These are phyloP conservation scores for Skeletonema grethae DNA, from an alignment of 108 stramenopile genomes.

Conservation along the genomic window DNA sequence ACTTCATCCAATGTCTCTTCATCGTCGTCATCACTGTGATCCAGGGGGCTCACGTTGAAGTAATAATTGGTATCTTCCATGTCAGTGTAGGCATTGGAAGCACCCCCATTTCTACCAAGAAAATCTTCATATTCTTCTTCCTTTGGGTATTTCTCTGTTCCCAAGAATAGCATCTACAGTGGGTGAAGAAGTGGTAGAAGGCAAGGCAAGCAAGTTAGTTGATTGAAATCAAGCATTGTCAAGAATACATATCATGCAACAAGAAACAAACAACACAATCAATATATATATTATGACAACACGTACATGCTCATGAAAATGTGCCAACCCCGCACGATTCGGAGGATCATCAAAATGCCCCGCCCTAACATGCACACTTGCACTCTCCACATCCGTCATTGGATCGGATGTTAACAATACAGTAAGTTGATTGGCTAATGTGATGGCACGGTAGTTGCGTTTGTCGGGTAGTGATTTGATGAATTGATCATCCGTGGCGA, in stretches of 20 bases:
- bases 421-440: conserved; percentile 68
- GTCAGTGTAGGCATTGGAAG: conserved; percentile 95
- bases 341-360: conserved; percentile 81
- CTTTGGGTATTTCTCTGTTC: conserved; percentile 92
- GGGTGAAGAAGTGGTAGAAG: not conserved
- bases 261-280: not conserved
- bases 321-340: conserved; percentile 65
- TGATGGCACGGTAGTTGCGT: conserved; percentile 65
- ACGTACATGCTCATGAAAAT: conserved; percentile 95
- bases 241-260: not conserved
- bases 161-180: conserved; percentile 87
- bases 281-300: conserved; percentile 16
- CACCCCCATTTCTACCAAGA: conserved; percentile 86
- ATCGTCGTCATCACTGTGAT: conserved; percentile 30
- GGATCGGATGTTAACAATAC: conserved; percentile 68
- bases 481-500: conserved; percentile 67
- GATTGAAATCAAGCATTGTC: too few species aligned
- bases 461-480: conserved; percentile 74
- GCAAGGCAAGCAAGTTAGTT: not conserved
- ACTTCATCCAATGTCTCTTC: not conserved
- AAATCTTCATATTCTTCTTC: conserved; percentile 92
- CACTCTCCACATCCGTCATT: conserved; percentile 71
- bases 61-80: conserved; percentile 97
- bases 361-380: conserved; percentile 81
- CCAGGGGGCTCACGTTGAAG: conserved; percentile 79